These are phyloP conservation scores for Irpex rosettiformis DNA, from an alignment of 1,284 basidiomycete genomes.

Conservation along the genomic window DNA sequence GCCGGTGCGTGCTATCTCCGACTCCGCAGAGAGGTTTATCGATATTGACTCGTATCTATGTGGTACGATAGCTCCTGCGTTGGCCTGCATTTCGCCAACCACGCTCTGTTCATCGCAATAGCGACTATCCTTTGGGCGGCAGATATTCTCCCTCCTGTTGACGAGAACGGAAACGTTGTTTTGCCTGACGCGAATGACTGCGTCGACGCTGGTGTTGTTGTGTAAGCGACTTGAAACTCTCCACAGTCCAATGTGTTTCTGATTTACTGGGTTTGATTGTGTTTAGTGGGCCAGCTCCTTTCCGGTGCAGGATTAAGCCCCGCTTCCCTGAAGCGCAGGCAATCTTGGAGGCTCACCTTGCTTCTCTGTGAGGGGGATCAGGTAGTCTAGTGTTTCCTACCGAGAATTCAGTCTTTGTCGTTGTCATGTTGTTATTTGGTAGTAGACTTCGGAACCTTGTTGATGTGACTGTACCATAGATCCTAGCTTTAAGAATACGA, in stretches of 20 bases:
- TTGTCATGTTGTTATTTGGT: too few relatives aligned
- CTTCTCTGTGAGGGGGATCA: not conserved
- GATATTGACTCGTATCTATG: not conserved
- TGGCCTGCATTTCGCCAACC: conserved; percentile 37
- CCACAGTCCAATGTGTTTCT: not conserved
- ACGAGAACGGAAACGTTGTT: conserved; percentile 7
- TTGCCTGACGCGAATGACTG: not conserved
- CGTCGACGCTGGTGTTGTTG: not conserved
- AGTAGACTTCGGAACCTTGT: not conserved
- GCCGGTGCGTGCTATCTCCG: not conserved
- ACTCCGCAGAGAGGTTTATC: not conserved
- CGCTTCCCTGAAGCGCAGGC: not conserved
- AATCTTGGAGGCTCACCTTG: not conserved
- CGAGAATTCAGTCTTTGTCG: too few relatives aligned
- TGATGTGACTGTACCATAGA: not conserved
- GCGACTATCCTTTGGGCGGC: conserved; percentile 37
- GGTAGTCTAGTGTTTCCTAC: not conserved
- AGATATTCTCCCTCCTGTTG: conserved; percentile 29
- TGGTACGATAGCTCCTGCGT: conserved; percentile 27
- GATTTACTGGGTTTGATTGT: not conserved
- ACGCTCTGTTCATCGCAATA: conserved; percentile 36
- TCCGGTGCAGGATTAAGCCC: not conserved
- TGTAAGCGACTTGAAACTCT: not conserved
- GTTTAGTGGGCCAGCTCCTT: not conserved
- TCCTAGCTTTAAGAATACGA: not conserved